A percentile compares a stretch with the other conserved stretches of the same genome.
Conservation (phyloP, 306 rosid species). For the Leucaena leucocephala region DNA sequence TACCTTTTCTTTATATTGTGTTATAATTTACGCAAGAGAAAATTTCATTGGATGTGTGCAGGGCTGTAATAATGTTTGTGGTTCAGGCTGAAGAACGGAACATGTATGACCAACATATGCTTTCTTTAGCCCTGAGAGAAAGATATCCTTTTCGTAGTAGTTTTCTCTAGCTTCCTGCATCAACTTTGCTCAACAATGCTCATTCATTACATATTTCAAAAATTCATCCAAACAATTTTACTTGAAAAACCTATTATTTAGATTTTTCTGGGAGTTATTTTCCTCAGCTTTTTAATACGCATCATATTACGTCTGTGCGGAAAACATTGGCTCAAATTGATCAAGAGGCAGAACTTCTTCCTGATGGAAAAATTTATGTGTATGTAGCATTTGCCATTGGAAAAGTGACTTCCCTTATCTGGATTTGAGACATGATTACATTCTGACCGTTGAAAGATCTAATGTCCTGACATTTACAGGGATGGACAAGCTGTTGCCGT, state of each 20-base stretch:
- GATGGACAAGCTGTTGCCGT: constrained; percentile 71
- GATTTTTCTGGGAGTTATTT: not conserved
- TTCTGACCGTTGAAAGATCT: constrained; percentile 32
- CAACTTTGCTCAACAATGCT: not conserved
- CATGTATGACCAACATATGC: constrained; percentile 92
- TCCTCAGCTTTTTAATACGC: constrained; percentile 71
- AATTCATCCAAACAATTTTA: not conserved
- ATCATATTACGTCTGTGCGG: constrained; percentile 65
- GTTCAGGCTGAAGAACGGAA: constrained; percentile 87
- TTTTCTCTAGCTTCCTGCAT: not conserved
- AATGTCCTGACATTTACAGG: constrained; percentile 51
- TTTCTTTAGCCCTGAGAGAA: constrained; percentile 63
- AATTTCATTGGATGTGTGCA: constrained; percentile 43
- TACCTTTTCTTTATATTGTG: constrained; percentile 29
- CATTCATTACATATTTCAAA: not conserved
- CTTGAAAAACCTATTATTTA: not conserved
- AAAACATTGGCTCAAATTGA: constrained; percentile 85
- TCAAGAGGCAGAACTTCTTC: constrained; percentile 66
- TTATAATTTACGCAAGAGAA: constrained; percentile 1
- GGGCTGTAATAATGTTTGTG: constrained; percentile 76
- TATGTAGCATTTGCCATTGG: constrained; percentile 45
- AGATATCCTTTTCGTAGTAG: constrained; percentile 72
- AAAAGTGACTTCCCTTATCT: constrained; percentile 27
- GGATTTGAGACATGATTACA: constrained; percentile 27
- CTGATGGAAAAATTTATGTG: constrained; percentile 85